These are phyloP conservation scores for Coccomyxa subellipsoidea DNA, from an alignment of 163 green algal species.

Conservation along the genomic window DNA sequence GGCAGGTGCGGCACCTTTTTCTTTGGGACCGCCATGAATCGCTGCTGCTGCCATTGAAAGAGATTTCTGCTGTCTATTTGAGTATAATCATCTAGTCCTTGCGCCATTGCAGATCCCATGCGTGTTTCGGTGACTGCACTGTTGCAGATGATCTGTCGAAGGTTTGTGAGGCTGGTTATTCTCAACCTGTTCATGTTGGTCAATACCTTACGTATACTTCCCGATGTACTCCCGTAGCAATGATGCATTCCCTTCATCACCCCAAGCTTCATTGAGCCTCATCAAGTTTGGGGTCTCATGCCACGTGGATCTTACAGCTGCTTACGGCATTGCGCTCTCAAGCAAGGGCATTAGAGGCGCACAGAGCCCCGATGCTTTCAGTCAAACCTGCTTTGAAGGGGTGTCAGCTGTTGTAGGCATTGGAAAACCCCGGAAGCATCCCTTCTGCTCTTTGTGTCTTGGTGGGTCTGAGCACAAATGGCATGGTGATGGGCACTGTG, in stretches of 20 bases:
- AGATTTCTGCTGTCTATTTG: not conserved
- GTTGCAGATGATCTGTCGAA: not conserved
- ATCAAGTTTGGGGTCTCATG: not conserved
- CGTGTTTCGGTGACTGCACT: not conserved
- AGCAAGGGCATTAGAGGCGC: no score
- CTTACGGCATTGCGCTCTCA: not conserved
- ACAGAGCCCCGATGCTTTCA: no score
- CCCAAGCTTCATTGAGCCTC: not conserved
- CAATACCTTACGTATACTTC: not conserved
- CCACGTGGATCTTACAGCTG: not conserved
- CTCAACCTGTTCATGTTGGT: not conserved
- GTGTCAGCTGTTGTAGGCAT: no score
- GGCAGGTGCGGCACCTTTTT: not conserved
- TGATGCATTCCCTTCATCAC: not conserved
- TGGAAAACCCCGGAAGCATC: no score
- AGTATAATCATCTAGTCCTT: not conserved
- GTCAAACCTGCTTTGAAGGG: no score
- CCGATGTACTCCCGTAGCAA: not conserved
- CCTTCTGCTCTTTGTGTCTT: no score
- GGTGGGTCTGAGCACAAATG: no score
- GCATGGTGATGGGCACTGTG: no score
- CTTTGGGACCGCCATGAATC: constrained; percentile 10
- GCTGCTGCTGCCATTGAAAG: not conserved
- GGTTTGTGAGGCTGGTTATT: not conserved
- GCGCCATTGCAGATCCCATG: not conserved